Base-by-base conservation (phyloP, 2,329 filamentous ascomycete species). In the Fusarium drepaniforme region DNA sequence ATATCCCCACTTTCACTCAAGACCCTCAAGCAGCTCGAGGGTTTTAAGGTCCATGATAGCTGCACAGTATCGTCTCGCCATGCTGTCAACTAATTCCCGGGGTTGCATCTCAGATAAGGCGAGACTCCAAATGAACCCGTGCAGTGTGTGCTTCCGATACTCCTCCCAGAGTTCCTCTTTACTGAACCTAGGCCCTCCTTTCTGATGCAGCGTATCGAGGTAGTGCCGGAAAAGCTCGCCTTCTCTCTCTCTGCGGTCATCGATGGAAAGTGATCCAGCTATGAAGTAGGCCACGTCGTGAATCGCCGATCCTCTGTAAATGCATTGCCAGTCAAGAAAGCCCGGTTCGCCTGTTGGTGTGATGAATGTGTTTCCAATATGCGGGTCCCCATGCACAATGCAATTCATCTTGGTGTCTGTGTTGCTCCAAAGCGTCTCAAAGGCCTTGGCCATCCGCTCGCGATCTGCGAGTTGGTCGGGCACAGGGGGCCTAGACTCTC, bases 121-220 rank as follows among this genome's bases (percentile, higher is more conserved):
- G 5, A 75, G 67, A 11, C 38, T 21, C 73, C 73, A 75, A 1
- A 62, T 57, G 23, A 75, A 74, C 8, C 73, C 70, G n/a, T 75
- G 57, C 2, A 75, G 65, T 3, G 33, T 21, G 9, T 75, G 63
- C n/a, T 23, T 66, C 16, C 61, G 23, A 15, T 74, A 74, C 33
- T 75, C 74, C 5, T 49, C 63, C 67, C 65, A 75, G 11, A 68
- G 11, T 2, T 60, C 56, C 7, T 70, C 56, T 1, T 46, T 16
- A 0, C 33, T 8, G 6, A 67, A 49, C 15, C 61, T 42, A 0
- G 64, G 61, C 1, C 64, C 68, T 3, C 64, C 73, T 3, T 37
- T 35, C 4, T 4, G 13, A 3, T 38, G 37, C 9, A 75, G 42
- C 1, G 51, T 23, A 6, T 57, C 9, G 1, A 76, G 57, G 9